Conservation (phyloP, 192 early-diverging fungal species). For the Obelidium mucronatum region DNA sequence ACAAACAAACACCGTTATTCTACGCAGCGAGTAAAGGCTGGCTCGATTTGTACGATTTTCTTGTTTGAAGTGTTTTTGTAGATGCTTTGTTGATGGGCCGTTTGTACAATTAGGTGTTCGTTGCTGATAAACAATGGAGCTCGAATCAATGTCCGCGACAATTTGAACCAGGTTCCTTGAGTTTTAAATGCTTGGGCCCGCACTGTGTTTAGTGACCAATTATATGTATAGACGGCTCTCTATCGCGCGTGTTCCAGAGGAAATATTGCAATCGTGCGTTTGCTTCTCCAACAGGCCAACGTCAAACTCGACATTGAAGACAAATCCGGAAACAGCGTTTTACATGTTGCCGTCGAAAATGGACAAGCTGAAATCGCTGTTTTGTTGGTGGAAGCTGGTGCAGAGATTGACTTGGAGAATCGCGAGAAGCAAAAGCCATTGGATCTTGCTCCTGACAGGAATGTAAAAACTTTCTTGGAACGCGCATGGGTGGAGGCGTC, state of each 20-base stretch:
- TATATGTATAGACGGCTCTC: constrained; percentile 38
- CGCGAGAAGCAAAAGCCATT: constrained; percentile 43
- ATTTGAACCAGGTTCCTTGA: constrained; percentile 31
- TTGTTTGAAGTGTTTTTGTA: constrained; percentile 6
- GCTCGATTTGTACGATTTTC: constrained; percentile 32
- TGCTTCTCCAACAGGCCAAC: constrained; percentile 31
- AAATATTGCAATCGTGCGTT: constrained; percentile 19
- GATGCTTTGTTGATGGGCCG: not conserved
- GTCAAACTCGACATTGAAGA: constrained; percentile 33
- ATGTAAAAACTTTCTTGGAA: constrained; percentile 12
- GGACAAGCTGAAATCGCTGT: constrained; percentile 32
- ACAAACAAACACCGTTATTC: constrained; percentile 44
- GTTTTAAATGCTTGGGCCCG: not conserved
- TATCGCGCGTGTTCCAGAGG: constrained; percentile 45
- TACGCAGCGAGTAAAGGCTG: constrained; percentile 54
- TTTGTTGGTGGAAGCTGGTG: constrained; percentile 14
- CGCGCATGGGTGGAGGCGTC: not conserved
- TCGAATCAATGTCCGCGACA: constrained; percentile 35
- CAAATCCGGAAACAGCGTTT: constrained; percentile 2
- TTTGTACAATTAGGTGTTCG: constrained; percentile 10
- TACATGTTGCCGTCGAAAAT: constrained; percentile 30
- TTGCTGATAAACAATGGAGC: constrained; percentile 36
- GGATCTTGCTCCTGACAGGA: constrained; percentile 34
- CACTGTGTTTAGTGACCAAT: not conserved
- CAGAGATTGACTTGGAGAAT: constrained; percentile 40